Base-by-base conservation (phyloP, 345 rosid genomes). In the Corymbia maculata region DNA sequence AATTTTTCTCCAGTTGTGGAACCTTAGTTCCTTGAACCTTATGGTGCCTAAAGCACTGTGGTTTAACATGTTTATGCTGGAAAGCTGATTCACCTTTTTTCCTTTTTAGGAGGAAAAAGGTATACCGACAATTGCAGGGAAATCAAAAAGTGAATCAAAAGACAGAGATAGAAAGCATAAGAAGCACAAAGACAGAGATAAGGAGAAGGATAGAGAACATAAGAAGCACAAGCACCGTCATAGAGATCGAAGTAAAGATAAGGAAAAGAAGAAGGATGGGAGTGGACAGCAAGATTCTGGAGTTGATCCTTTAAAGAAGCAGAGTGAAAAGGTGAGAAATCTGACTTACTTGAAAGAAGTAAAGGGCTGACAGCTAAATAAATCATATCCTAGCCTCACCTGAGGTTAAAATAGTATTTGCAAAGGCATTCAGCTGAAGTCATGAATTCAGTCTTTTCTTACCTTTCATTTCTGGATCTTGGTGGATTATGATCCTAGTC, bases 141-240 rank as follows among this genome's bases (percentile, higher is more conserved):
- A 96, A 92, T 93, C 94, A 80, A 97, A 93, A 90, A 89, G 92
- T 87, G 98, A 95, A 87, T 91, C 95, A 30, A 96, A 94, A 89
- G 98, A 96, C 91, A 96, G 94, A 90, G 97, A 98, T 89, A 95
- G 92, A 94, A 98, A 95, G 93, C 98, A 95, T 91, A 96, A 95
- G 97, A 95, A 93, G 93, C 97, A 93, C 91, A 96, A 93, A 87
- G 93, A 93, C 88, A 92, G 89, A 94, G 97, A 94, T 21, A 87
- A 52, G 55, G 82, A 50, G 36, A 64, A 51, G 64, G 86, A 87
- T 51, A 70, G 50, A 70, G 88, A 70, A n/a, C 57, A 87, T 49
- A 75, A 79, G 86, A 89, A 87, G 89, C 87, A 87, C 36, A 88
- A 85, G 44, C 89, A 52, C 66, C 89, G 89, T 42, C 89, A 68